A percentile compares a stretch with the other conserved stretches of the same genome.
Evolutionary conservation across 2,329 filamentous ascomycete species (phyloP).

Genomic region (Calonectria hongkongensis): DNA sequence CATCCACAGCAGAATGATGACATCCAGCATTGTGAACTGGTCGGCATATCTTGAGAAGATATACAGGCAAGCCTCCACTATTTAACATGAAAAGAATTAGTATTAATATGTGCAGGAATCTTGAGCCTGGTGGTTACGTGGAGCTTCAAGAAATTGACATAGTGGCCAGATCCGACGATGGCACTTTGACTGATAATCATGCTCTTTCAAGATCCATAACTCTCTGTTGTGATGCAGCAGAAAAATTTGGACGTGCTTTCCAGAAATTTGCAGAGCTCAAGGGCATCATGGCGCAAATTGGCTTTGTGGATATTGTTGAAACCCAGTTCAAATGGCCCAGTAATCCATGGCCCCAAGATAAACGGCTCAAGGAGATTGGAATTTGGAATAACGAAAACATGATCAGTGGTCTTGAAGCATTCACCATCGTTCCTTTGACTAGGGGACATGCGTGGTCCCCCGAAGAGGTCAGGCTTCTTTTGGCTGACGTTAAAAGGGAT

Average conservation of each 20-base stretch:
- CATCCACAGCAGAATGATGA: conserved; percentile 35
- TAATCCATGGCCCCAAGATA: conserved; percentile 38
- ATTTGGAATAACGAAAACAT: conserved; percentile 33
- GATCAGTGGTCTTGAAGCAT: conserved; percentile 4
- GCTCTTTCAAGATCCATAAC: conserved; percentile 43
- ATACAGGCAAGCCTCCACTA: conserved; percentile 9
- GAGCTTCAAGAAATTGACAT: conserved; percentile 48
- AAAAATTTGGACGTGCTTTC: conserved; percentile 39
- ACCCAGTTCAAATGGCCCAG: conserved; percentile 23
- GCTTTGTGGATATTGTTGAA: conserved; percentile 16
- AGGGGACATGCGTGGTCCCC: conserved; percentile 40
- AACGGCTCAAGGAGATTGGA: conserved; percentile 26
- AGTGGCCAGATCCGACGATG: conserved; percentile 41
- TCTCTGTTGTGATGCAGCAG: conserved; percentile 40
- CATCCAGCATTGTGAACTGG: conserved; percentile 19
- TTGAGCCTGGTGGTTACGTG: conserved; percentile 45
- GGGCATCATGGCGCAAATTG: conserved; percentile 38
- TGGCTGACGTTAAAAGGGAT: too few species aligned
- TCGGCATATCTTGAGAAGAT: neutral
- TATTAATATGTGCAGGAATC: conserved; percentile 31
- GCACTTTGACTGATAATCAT: conserved; percentile 45
- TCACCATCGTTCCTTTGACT: conserved; percentile 33
- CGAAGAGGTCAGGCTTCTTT: conserved; percentile 30
- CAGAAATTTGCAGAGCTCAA: conserved; percentile 14
- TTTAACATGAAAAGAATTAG: neutral